phyloP scores from a whole-genome alignment of 169 alveolate species.

The Cryptosporidium muris region DNA sequence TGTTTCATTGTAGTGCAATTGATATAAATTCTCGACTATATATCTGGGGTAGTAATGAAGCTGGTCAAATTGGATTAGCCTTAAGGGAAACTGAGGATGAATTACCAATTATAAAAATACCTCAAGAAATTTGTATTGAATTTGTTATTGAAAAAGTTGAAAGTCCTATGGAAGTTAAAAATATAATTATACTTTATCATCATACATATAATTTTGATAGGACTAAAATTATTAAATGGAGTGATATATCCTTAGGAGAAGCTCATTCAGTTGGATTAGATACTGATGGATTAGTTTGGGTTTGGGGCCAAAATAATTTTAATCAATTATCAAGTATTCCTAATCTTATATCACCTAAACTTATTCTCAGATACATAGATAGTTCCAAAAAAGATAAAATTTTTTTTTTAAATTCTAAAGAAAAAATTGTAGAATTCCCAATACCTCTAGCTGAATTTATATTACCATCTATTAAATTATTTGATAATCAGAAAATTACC shows the following conservation, averaged over 20 bases:
- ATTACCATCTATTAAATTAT: not conserved
- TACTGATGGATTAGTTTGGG: slow-evolving; percentile 48
- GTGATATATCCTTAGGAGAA: slow-evolving; percentile 40
- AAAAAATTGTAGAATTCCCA: slow-evolving; percentile 10
- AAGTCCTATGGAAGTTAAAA: not conserved
- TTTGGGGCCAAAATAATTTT: slow-evolving; percentile 68
- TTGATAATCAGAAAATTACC: slow-evolving; percentile 12
- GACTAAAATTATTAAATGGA: slow-evolving; percentile 20
- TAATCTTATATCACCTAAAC: not conserved
- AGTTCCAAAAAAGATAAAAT: not conserved
- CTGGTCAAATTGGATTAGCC: slow-evolving; percentile 60
- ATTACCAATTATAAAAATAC: not conserved
- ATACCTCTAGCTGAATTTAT: slow-evolving; percentile 26
- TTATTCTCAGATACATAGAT: not conserved
- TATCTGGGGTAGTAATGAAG: slow-evolving; percentile 67
- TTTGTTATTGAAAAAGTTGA: not conserved
- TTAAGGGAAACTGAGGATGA: not conserved
- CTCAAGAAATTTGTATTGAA: slow-evolving; percentile 10
- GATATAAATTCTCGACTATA: slow-evolving; percentile 18
- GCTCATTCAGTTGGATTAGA: slow-evolving; percentile 58
- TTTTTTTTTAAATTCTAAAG: not conserved
- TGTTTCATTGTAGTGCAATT: slow-evolving; percentile 61
- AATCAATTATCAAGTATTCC: slow-evolving; percentile 55
- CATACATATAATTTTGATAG: not conserved
- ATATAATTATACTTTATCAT: not conserved